phyloP scores from a whole-genome alignment of 805 yeast genomes.

The Saccharomyces jurei region DNA sequence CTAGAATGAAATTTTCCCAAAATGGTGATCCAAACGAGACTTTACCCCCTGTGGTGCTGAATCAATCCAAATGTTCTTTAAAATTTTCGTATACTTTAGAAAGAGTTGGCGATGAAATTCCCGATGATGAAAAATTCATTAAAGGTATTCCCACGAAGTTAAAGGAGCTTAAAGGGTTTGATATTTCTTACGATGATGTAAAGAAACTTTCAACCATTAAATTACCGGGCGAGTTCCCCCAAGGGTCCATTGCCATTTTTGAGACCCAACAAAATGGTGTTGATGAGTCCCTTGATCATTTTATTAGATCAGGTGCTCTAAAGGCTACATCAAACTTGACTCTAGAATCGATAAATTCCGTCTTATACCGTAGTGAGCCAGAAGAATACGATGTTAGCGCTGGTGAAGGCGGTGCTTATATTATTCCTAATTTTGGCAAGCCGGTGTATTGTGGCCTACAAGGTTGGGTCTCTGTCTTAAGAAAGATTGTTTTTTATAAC shows the following conservation, averaged over 20 bases:
- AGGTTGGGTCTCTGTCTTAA: slow-evolving; percentile 77
- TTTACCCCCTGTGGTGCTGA: slow-evolving; percentile 48
- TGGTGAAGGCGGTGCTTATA: slow-evolving; percentile 67
- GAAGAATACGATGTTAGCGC: slow-evolving; percentile 79
- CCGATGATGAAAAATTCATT: slow-evolving; percentile 36
- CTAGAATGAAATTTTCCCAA: slow-evolving; percentile 65
- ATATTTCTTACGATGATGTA: slow-evolving; percentile 36
- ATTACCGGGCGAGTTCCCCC: slow-evolving; percentile 62
- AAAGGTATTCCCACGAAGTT: slow-evolving; percentile 62
- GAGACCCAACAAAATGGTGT: slow-evolving; percentile 62
- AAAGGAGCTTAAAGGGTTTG: slow-evolving; percentile 43
- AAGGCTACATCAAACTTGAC: slow-evolving; percentile 57
- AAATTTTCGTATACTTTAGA: slow-evolving; percentile 52
- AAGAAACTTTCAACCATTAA: slow-evolving; percentile 44
- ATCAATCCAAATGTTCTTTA: slow-evolving; percentile 51
- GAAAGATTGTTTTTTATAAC: slow-evolving; percentile 54
- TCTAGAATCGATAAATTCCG: slow-evolving; percentile 63
- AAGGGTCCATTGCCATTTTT: slow-evolving; percentile 84
- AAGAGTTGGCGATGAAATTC: slow-evolving; percentile 41
- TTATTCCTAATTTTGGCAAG: slow-evolving; percentile 64
- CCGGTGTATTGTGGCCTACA: slow-evolving; percentile 84
- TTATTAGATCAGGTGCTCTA: slow-evolving; percentile 65
- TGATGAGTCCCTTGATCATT: slow-evolving; percentile 55
- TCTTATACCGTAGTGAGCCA: slow-evolving; percentile 70
- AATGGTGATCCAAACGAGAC: slow-evolving; percentile 40